Evolutionary conservation across 2,329 filamentous ascomycete species (phyloP).

Genomic region (Lachnellula occidentalis): DNA sequence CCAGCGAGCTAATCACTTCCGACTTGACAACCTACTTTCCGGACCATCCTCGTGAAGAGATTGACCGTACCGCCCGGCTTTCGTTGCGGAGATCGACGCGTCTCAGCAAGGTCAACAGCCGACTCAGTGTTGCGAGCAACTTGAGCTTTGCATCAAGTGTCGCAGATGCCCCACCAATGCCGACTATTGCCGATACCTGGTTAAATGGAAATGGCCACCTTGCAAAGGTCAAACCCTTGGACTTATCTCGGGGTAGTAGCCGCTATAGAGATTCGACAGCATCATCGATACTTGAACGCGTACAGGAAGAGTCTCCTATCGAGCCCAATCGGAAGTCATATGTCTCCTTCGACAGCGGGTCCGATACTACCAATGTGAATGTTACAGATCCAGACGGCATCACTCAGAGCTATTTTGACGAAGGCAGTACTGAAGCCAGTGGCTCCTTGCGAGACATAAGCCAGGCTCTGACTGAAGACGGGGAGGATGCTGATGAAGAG

Average conservation of each 20-base stretch:
- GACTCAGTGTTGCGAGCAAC: slow-evolving; percentile 89
- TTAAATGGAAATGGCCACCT: slow-evolving; percentile 57
- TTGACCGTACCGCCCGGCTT: slow-evolving; percentile 90
- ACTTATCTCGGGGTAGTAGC: slow-evolving; percentile 33
- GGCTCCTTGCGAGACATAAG: slow-evolving; percentile 80
- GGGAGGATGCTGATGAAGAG: slow-evolving; percentile 86
- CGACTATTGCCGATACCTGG: slow-evolving; percentile 93
- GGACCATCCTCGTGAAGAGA: slow-evolving; percentile 86
- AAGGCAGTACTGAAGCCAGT: slow-evolving; percentile 64
- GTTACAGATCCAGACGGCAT: slow-evolving; percentile 75
- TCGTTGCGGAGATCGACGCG: slow-evolving; percentile 87
- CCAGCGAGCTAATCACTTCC: slow-evolving; percentile 94
- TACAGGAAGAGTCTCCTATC: slow-evolving; percentile 80
- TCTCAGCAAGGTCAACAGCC: slow-evolving; percentile 86
- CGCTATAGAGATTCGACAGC: slow-evolving; percentile 82
- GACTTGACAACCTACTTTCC: slow-evolving; percentile 97
- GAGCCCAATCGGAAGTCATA: slow-evolving; percentile 93
- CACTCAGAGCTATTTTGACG: slow-evolving; percentile 78
- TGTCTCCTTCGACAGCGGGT: slow-evolving; percentile 72
- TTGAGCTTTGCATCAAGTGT: slow-evolving; percentile 88
- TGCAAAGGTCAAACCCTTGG: slow-evolving; percentile 43
- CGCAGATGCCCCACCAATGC: slow-evolving; percentile 88
- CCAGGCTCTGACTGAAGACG: slow-evolving; percentile 81
- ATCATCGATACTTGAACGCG: slow-evolving; percentile 80
- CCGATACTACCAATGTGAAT: slow-evolving; percentile 64